Evolutionary conservation across 192 early-diverging fungal species (phyloP).

Genomic region (Backusella psychrophila): DNA sequence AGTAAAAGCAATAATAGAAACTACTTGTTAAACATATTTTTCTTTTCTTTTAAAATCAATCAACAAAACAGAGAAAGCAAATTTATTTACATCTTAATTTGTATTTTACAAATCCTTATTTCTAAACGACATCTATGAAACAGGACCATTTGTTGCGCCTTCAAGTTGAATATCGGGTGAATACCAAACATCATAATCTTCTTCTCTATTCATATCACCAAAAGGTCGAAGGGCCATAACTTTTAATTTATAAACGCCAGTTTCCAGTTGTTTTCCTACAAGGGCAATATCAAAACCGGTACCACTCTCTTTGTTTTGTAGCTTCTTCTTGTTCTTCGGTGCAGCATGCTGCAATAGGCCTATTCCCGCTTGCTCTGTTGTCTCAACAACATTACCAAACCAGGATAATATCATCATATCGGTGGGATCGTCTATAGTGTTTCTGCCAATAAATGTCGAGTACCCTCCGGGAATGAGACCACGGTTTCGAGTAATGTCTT

Average conservation of each 20-base stretch:
- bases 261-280: neutral
- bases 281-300: neutral
- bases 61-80: neutral
- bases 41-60: neutral
- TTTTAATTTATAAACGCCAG: slow-evolving; percentile 32
- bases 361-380: slow-evolving; percentile 11
- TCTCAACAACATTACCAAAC: slow-evolving; percentile 19
- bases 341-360: neutral
- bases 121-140: neutral
- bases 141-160: neutral
- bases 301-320: neutral
- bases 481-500: neutral
- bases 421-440: slow-evolving; percentile 4
- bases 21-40: too few species aligned
- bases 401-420: slow-evolving; percentile 21
- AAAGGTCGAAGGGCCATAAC: slow-evolving; percentile 39
- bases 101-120: neutral
- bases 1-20: too few species aligned
- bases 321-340: neutral
- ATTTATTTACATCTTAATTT: slow-evolving; percentile 2
- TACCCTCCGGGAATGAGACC: slow-evolving; percentile 23
- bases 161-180: slow-evolving; percentile 23
- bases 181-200: slow-evolving; percentile 42
- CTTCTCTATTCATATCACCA: slow-evolving; percentile 30
- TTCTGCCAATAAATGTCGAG: slow-evolving; percentile 19